These are phyloP conservation scores for Neocallimastix lanati DNA, from an alignment of 192 early-diverging fungal genomes.

Conservation along the genomic window DNA sequence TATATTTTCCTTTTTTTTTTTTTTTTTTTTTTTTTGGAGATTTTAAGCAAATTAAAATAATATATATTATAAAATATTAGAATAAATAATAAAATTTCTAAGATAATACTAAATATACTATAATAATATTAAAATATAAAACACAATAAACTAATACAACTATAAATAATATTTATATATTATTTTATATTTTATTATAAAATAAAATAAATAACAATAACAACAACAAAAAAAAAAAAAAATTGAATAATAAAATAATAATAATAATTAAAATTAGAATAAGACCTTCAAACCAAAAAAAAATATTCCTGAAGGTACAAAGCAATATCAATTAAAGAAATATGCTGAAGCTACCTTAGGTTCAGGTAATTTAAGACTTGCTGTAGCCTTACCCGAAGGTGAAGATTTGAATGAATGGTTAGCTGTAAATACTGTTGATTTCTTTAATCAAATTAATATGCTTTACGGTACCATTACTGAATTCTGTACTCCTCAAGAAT, in stretches of 20 bases:
- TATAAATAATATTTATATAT: no score
- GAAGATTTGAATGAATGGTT: conserved; percentile 85
- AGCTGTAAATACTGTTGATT: conserved; percentile 82
- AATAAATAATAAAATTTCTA: no score
- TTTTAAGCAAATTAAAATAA: no score
- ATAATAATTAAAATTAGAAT: conserved; percentile 12
- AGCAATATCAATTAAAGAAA: conserved; percentile 40
- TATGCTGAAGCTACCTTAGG: conserved; percentile 61
- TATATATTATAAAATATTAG: no score
- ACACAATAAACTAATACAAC: no score
- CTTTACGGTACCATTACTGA: conserved; percentile 67
- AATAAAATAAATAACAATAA: no score
- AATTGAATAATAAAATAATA: background rate
- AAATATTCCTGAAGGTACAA: conserved; percentile 27
- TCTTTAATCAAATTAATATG: conserved; percentile 93
- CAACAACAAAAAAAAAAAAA: no score
- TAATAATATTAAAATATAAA: no score
- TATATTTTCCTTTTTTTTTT: no score
- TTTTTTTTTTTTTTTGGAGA: no score
- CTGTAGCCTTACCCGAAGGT: conserved; percentile 68
- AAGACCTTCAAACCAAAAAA: conserved; percentile 41
- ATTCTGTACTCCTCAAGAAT: conserved; percentile 72
- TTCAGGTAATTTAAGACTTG: conserved; percentile 53
- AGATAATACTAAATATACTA: no score
- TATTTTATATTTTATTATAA: no score